A percentile compares a stretch with the other conserved stretches of the same genome.
phyloP scores from a whole-genome alignment of 148 eudicot species.

The Chenopodium quinoa region DNA sequence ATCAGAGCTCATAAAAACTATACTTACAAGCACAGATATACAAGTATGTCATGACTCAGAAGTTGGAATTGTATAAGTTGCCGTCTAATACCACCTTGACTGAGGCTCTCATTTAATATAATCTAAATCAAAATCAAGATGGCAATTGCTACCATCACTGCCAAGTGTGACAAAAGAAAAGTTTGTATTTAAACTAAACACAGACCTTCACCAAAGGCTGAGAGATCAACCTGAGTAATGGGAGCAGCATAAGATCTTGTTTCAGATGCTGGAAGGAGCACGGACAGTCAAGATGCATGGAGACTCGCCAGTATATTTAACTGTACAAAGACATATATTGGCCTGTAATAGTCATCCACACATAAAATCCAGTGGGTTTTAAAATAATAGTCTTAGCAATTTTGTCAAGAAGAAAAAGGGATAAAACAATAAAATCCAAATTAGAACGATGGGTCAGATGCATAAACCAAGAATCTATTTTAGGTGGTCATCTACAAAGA shows the following conservation, averaged over 20 bases:
- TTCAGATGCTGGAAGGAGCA: constrained; percentile 55
- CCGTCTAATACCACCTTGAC: not conserved
- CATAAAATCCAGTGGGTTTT: not conserved
- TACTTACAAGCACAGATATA: not conserved
- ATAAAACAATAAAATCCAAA: too few species aligned
- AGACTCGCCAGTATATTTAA: constrained; percentile 62
- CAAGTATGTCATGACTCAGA: not conserved
- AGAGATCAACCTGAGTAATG: constrained; percentile 79
- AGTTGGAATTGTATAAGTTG: not conserved
- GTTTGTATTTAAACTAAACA: constrained; percentile 22
- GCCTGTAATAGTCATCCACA: constrained; percentile 51
- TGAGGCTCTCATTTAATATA: not conserved
- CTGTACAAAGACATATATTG: constrained; percentile 86
- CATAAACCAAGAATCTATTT: too few species aligned
- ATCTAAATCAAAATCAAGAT: not conserved
- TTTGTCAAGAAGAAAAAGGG: not conserved
- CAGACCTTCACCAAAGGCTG: constrained; percentile 83
- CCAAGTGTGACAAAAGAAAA: not conserved
- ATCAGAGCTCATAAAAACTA: not conserved
- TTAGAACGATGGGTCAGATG: too few species aligned
- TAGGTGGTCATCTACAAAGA: too few species aligned
- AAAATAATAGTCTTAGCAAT: not conserved
- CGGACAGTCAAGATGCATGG: constrained; percentile 91
- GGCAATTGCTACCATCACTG: not conserved
- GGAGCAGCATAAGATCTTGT: constrained; percentile 54